Base-by-base conservation (phyloP, 148 eudicot species). In the Vaccinium darrowii region DNA sequence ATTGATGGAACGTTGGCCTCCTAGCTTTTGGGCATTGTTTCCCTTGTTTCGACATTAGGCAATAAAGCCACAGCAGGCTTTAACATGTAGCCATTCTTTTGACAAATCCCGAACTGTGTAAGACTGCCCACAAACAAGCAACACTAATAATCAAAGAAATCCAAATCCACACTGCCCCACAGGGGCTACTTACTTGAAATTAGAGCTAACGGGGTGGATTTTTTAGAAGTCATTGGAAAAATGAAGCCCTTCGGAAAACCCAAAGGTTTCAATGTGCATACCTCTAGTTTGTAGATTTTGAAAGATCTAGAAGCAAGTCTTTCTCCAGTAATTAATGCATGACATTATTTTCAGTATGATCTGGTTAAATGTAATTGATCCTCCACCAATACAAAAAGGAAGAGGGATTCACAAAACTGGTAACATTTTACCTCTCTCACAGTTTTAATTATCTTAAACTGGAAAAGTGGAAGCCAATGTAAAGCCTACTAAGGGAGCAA, bases 301-400 rank as follows among this genome's bases (percentile, higher is more conserved):
- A 65, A 65, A 65, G 71, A 65, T 30, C 14, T 3, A 2, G 23
- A 9, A 10, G 30, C 0, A 13, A 65, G 69, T 65, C 12, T 9
- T 51, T 51, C 71, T 65, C 71, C 71, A 65, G 71, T 65, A 65
- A 65, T 65, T 65, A n/a, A 65, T 69, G 74, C 74, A 69, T 69
- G 74, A 27, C 8, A 27, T 69, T 5, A 5, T 69, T 30, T 69
- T 69, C 19, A 12, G 18, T 12, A 27, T 27, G 74, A 27, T 69
- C 43, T 1, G 19, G 39, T 33, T 69, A 69, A 3, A 69, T 69
- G 74, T 13, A 69, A 8, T 25, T 39, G 69, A 63, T 63, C 69
- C 69, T 23, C 74, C 74, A 30, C 43, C 74, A 1, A 27, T 27
- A 69, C 39, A 69, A 67, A 25, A 69, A 27, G 74, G 74, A 23